Base-by-base conservation (phyloP, 1,139 yeast genomes). In the Pichia sp. region DNA sequence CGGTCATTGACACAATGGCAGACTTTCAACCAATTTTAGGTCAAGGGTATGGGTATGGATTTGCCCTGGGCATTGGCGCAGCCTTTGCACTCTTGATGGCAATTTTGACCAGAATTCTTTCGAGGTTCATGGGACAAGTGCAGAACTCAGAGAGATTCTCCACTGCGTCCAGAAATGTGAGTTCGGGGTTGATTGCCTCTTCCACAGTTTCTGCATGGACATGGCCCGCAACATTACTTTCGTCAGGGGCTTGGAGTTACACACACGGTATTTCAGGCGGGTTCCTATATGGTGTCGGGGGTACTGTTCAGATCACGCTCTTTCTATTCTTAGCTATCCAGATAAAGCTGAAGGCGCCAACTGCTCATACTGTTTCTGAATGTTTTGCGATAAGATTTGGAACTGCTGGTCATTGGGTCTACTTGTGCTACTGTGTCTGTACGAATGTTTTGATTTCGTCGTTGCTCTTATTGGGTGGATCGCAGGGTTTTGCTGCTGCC, bases 21-120 rank as follows among this genome's bases (percentile, higher is more conserved):
- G 56, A 51, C 16, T 36, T 52, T 42, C 40, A 59, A 31, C 55
- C 64, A 47, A 78, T 80, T 3, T 71, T 83, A 31, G 79, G 84
- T 2, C 87, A 86, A 69, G 85, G 88, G 49, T 92, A 87, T 20
- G 97, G 97, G 12, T 91, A 90, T 66, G 97, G 90, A 36, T 85
- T 91, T 58, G 89, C 91, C 16, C 85, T 89, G 20, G 98, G 97
- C 17, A 76, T 91, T 31, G 97, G 97, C 50, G 79, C 87, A 42
- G 84, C 84, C 12, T 90, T 90, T 67, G 87, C 96, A 9, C 64
- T 78, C 8, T 88, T 88, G 55, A 90, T 90, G 96, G 80, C 89
- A 65, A 67, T 77, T 50, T 82, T 87, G 56, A 87, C 96, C 0
- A 79, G 72, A 58, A 75, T 86, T 55, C 76, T 89, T 52, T 80